Evolutionary conservation across 345 rosid species (phyloP).

Genomic region (Citrus inodora): DNA sequence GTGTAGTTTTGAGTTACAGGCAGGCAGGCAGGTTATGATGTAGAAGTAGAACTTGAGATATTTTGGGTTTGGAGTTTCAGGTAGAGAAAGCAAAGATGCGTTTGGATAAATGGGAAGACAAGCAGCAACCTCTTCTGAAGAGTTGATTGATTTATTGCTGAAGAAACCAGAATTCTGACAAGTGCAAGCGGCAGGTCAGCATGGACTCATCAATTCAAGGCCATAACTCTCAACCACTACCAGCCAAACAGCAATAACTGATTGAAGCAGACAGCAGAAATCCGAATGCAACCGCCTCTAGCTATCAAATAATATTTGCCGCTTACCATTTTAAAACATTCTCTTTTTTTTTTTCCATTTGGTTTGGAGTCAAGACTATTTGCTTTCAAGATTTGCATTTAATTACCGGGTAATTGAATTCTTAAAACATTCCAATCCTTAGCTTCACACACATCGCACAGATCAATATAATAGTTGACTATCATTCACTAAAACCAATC

Average conservation of each 20-base stretch:
- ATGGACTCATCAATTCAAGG: not conserved
- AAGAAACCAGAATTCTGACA: not conserved
- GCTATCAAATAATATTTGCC: not conserved
- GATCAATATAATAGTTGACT: not conserved
- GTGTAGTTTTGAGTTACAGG: not conserved
- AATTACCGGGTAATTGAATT: not conserved
- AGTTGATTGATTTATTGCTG: not conserved
- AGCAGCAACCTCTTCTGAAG: slow-evolving; percentile 24
- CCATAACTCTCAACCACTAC: not conserved
- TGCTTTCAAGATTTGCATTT: not conserved
- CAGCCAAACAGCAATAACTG: not conserved
- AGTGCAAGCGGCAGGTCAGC: not conserved
- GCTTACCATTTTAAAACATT: not conserved
- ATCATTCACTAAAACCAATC: slow-evolving; percentile 1
- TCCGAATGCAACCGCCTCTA: not conserved
- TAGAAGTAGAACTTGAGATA: too few relatives aligned
- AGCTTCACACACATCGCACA: not conserved
- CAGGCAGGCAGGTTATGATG: too few relatives aligned
- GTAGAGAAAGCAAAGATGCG: slow-evolving; percentile 57
- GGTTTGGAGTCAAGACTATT: not conserved
- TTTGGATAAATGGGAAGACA: slow-evolving; percentile 68
- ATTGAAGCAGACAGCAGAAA: not conserved
- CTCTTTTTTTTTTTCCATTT: not conserved
- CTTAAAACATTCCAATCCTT: not conserved
- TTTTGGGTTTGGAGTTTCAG: slow-evolving; percentile 27